These are phyloP conservation scores for Scenedesmus sp. DNA, from an alignment of 163 green algal species.

Conservation along the genomic window DNA sequence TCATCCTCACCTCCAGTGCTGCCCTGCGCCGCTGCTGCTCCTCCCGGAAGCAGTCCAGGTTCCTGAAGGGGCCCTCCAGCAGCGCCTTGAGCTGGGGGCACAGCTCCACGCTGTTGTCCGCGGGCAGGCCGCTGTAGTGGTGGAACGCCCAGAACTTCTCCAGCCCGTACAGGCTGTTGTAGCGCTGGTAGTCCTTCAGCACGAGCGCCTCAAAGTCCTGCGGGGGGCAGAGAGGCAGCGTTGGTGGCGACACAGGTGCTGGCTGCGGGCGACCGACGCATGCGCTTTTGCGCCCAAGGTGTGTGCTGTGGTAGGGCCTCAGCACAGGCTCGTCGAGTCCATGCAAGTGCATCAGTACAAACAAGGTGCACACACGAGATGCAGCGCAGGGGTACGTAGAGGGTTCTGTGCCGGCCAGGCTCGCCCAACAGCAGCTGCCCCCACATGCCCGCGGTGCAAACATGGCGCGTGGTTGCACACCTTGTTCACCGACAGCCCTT, in stretches of 20 bases:
- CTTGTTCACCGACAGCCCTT: no score
- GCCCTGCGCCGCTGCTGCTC: constrained; percentile 60
- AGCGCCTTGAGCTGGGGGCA: constrained; percentile 62
- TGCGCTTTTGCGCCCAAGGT: no score
- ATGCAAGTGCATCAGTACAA: constrained; percentile 1
- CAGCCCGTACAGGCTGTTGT: constrained; percentile 92
- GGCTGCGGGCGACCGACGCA: constrained; percentile 70
- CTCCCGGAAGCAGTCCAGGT: constrained; percentile 68
- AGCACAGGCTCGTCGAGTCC: constrained; percentile 95
- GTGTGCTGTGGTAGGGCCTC: constrained; percentile 65
- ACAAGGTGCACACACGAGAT: no score
- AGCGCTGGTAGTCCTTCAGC: constrained; percentile 73
- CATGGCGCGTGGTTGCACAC: not conserved
- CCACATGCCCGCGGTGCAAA: no score
- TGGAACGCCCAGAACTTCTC: constrained; percentile 98
- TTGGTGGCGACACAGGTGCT: not conserved
- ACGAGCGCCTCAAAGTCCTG: constrained; percentile 93
- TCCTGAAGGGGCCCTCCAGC: constrained; percentile 68
- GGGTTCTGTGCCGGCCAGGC: no score
- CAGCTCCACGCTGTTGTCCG: constrained; percentile 50
- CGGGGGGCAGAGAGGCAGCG: not conserved
- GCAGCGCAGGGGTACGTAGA: no score
- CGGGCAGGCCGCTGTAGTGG: constrained; percentile 80
- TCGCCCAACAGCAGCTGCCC: no score
- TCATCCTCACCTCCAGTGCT: constrained; percentile 23